Evolutionary conservation across 1,139 yeast species (phyloP).

Genomic region (Blastobotrys niveus): DNA sequence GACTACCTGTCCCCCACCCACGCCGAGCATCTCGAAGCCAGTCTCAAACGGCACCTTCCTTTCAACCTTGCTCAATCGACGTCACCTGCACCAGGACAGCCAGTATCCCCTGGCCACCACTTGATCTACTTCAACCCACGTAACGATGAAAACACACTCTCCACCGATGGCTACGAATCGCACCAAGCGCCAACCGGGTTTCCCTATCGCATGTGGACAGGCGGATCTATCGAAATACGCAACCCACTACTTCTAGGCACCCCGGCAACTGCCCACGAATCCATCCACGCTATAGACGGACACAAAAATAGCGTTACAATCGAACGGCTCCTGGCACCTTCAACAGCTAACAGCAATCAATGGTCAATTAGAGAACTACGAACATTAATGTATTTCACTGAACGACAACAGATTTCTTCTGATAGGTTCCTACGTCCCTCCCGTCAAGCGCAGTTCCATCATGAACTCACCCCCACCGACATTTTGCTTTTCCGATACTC

Average conservation of each 20-base stretch:
- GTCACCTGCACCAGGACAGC: conserved; percentile 18
- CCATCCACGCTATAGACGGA: no score
- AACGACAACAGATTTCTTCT: background rate
- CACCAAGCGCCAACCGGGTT: conserved; percentile 66
- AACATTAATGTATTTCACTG: conserved; percentile 29
- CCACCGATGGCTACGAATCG: conserved; percentile 75
- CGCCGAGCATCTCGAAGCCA: conserved; percentile 24
- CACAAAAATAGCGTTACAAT: conserved; percentile 2
- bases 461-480: conserved; percentile 28
- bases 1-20: conserved; percentile 24
- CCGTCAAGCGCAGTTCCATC: background rate
- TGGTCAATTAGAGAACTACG: conserved; percentile 32
- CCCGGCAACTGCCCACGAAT: conserved; percentile 28
- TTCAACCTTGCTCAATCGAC: conserved; percentile 1
- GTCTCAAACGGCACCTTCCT: conserved; percentile 24
- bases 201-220: conserved; percentile 73
- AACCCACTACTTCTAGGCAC: conserved; percentile 38
- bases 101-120: conserved; percentile 54
- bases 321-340: background rate
- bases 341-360: conserved; percentile 12
- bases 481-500: conserved; percentile 54
- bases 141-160: conserved; percentile 46
- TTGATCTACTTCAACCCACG: conserved; percentile 58
- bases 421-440: conserved; percentile 14
- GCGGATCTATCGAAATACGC: conserved; percentile 52